phyloP scores from a whole-genome alignment of 306 rosid species.

The Malus orientalis region DNA sequence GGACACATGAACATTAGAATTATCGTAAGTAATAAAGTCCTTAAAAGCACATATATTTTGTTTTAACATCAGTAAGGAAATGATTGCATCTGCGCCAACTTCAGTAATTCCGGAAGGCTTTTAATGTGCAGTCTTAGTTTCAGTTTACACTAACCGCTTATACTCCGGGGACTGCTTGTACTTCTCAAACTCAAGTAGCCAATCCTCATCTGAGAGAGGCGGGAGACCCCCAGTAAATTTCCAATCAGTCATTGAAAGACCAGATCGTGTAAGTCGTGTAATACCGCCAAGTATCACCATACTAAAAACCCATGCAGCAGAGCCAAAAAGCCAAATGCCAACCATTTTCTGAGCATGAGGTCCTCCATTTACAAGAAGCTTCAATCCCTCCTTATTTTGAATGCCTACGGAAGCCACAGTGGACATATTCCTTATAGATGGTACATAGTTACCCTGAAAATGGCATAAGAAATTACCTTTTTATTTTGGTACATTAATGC shows the following conservation, averaged over 20 bases:
- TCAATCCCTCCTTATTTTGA: constrained; percentile 45
- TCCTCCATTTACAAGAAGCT: constrained; percentile 68
- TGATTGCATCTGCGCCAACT: background rate
- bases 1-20: background rate
- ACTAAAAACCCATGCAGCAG: constrained; percentile 91
- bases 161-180: constrained; percentile 85
- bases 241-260: constrained; percentile 98
- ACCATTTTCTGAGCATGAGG: constrained; percentile 59
- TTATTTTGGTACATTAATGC: background rate
- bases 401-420: constrained; percentile 28
- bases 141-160: constrained; percentile 44
- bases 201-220: constrained; percentile 61
- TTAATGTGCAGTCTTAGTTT: background rate
- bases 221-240: constrained; percentile 70
- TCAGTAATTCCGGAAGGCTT: background rate
- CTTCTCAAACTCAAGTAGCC: constrained; percentile 68
- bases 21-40: background rate
- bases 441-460: constrained; percentile 36
- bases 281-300: constrained; percentile 90
- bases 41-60: background rate
- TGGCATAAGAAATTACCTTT: background rate
- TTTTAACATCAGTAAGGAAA: background rate
- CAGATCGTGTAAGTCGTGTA: constrained; percentile 80
- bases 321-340: constrained; percentile 86
- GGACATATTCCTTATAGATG: constrained; percentile 39